Base-by-base conservation (phyloP, 768 basidiomycete genomes). In the Boletus rubroflammeus region DNA sequence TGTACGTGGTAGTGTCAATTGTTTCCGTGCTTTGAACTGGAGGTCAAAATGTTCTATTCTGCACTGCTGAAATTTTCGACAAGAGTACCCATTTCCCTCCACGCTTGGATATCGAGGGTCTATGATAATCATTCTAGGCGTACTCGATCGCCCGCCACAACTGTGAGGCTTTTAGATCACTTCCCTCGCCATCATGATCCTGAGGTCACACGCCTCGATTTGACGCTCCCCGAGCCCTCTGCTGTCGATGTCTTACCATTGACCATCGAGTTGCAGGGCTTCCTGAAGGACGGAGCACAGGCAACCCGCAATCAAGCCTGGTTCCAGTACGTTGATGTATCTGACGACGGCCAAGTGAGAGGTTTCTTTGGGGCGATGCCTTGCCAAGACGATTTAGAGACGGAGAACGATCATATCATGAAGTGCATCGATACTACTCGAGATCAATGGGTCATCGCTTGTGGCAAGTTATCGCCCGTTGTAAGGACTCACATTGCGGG, bases 401-500 rank as follows among this genome's bases (percentile, higher is more conserved):
- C 3, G 15, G 21, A 5, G 2, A 25, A 15, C 7, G 23, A 47
- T 21, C 19, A 26, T 5, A 11, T 57, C 42, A 9, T 45, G 15
- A 57, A 52, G n/a, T 57, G 48, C 17, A 6, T 59, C 11, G 55
- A 57, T n/a, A 44, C 25, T 4, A 49, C 29, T 3, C 57, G 44
- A 28, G 50, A 49, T 23, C 40, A 15, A 6, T 52, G 55, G 41
- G 28, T 14, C 8, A 7, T 38, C 9, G 5, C 44, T 14, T 19
- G 31, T 11, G 28, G 48, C 28, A 6, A 36, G 34, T 8, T 42
- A 15, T 17, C 5, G 23, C 39, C 39, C 17, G 26, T 14, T 6
- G 23, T 40, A 29, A 56, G 56, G 54, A 40, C 3, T 17, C 8
- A 34, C 1, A 7, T 9, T 19, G 13, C n/a, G 5, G 17, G 21